Conservation (phyloP, 2,329 filamentous ascomycete genomes). For the Fusarium sp. region DNA sequence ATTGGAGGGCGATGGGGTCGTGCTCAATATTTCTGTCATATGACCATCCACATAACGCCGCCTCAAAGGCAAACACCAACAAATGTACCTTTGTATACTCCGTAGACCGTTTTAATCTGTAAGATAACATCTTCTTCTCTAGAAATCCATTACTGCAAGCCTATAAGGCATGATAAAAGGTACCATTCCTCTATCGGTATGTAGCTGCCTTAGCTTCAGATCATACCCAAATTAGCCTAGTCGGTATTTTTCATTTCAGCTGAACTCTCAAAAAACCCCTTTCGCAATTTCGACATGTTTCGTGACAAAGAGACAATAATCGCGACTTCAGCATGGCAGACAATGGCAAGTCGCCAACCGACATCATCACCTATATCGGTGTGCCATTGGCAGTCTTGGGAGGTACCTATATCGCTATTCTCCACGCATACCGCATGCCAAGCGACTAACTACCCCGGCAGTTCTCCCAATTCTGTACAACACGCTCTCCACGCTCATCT, state of each 20-base stretch:
- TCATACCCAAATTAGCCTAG: slow-evolving; percentile 21
- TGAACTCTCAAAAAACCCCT: background rate
- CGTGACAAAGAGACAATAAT: background rate
- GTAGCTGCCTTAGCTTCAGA: slow-evolving; percentile 6
- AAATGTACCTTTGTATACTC: too few relatives aligned
- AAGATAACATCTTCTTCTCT: background rate
- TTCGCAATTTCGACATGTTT: background rate
- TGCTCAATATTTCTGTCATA: fast-evolving
- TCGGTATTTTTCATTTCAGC: slow-evolving; percentile 6
- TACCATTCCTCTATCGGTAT: background rate
- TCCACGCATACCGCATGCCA: background rate
- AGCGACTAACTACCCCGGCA: slow-evolving; percentile 13
- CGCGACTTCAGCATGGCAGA: slow-evolving; percentile 44
- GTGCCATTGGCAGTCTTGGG: slow-evolving; percentile 68
- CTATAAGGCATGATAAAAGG: background rate
- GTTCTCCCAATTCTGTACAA: slow-evolving; percentile 75
- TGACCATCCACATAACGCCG: fast-evolving
- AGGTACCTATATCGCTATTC: slow-evolving; percentile 17
- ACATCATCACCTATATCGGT: slow-evolving; percentile 67
- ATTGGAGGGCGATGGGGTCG: fast-evolving
- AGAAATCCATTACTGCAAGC: too few relatives aligned
- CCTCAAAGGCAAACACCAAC: fast-evolving
- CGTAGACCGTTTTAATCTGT: too few relatives aligned
- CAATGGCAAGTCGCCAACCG: slow-evolving; percentile 50
- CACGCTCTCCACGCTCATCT: slow-evolving; percentile 67